Evolutionary conservation across 169 alveolate species (phyloP).

Genomic region (Plasmodium knowlesi): DNA sequence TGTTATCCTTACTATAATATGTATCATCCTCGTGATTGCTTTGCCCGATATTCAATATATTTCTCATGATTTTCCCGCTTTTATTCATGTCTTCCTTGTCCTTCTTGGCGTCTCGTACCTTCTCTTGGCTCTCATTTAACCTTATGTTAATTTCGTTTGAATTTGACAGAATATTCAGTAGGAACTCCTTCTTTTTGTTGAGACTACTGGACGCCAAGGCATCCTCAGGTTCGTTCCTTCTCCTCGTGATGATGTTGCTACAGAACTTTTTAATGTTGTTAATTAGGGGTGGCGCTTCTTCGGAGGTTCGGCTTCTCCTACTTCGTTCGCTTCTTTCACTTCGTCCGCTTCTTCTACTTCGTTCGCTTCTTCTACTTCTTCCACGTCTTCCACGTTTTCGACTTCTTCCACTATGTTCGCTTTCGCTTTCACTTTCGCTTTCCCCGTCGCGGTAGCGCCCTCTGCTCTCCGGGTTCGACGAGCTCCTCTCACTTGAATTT

Average conservation of each 20-base stretch:
- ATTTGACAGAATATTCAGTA: conserved; percentile 27
- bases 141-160: conserved; percentile 16
- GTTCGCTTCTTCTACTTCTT: neutral
- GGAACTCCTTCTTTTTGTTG: conserved; percentile 45
- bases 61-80: conserved; percentile 15
- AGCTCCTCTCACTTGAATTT: neutral
- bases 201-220: neutral
- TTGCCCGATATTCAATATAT: neutral
- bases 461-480: neutral
- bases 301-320: neutral
- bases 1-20: conserved; percentile 5
- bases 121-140: neutral
- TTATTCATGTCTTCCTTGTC: conserved; percentile 3
- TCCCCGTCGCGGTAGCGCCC: neutral
- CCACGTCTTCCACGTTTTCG: neutral
- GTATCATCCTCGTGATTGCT: neutral
- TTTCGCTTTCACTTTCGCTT: neutral
- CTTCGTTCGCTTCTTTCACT: too few relatives aligned
- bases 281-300: neutral
- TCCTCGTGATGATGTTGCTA: neutral
- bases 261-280: conserved; percentile 16
- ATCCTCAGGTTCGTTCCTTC: neutral
- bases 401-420: neutral
- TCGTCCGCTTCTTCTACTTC: neutral
- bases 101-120: neutral